phyloP scores from a whole-genome alignment of 2,329 filamentous ascomycete species.

The Hypomyces rosellus region DNA sequence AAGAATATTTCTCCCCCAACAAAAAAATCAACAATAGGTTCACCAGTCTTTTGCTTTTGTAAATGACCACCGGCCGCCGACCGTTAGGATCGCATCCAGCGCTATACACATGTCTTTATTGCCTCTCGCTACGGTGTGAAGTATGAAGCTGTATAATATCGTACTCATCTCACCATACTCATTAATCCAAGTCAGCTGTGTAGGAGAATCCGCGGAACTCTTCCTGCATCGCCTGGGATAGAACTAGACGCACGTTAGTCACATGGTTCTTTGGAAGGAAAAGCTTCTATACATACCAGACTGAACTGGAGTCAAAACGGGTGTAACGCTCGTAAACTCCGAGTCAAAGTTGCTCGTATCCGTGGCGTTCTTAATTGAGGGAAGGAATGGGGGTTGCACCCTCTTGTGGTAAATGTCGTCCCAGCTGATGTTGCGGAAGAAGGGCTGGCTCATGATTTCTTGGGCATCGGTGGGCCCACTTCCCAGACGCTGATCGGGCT shows the following conservation, averaged over 20 bases:
- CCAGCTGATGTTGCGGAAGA: conserved; percentile 98
- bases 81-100: too few relatives aligned
- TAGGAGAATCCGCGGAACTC: conserved; percentile 99
- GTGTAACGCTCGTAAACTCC: conserved; percentile 97
- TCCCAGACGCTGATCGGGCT: conserved; percentile 87
- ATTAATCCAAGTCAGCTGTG: conserved; percentile 80
- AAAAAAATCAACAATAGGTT: too few relatives aligned
- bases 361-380: conserved; percentile 81
- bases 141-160: too few relatives aligned
- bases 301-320: conserved; percentile 93
- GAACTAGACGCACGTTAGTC: conserved; percentile 51
- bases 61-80: too few relatives aligned
- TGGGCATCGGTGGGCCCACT: conserved; percentile 95
- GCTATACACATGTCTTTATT: too few relatives aligned
- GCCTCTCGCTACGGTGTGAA: too few relatives aligned
- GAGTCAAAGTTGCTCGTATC: conserved; percentile 99
- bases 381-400: conserved; percentile 80
- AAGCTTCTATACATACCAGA: conserved; percentile 63
- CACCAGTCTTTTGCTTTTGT: too few relatives aligned
- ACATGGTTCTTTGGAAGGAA: not conserved
- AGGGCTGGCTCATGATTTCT: conserved; percentile 97
- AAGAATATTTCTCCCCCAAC: not conserved
- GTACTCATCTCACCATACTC: not conserved
- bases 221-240: conserved; percentile 98
- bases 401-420: conserved; percentile 98